Evolutionary conservation across 73 alveolate species (phyloP), one percentile per base, ranked within the genome.

Genomic region (Paramecium caudatum): DNA sequence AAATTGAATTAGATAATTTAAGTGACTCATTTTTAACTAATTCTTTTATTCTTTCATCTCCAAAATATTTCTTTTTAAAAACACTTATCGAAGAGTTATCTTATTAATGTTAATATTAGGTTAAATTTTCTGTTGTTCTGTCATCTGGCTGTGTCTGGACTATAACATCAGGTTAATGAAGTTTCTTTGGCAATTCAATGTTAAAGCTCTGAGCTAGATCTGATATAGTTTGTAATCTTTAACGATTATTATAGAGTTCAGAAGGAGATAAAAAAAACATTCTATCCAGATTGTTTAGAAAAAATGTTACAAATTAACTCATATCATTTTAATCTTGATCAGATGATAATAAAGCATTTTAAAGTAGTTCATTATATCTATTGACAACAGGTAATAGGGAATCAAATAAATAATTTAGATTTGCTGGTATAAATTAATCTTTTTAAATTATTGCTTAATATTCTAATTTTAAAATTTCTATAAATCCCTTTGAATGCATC

Each of bases 231-330:
- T 74, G 16, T 37, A 74, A 27, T 39, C 88, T 39, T 74, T 45
- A 27, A 19, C 43, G 16, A 45, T 74, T 74, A 8, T 45, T 23
- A 0, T 15, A 21, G 36, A 74, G 43, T 41, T 74, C 88, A 4
- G 43, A 45, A 4, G 88, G 88, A 19, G 88, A 33, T 15, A 74
- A 21, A 45, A 74, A 74, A 21, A 74, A 74, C 88, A 74, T 74
- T 74, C 32, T 74, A 41, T 74, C 68, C 10, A 74, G 47, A 74
- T 74, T 74, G 36, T 43, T 47, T 5, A 74, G 32, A 74, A 74
- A 74, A 43, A 74, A 74, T 74, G 43, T 15, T 4, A 74, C 88
- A 45, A 74, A 74, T 41, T 37, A 30, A 74, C 47, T 27, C 32
- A 74, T 74, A 9, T 74, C 7, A 74, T 39, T 25, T 45, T 74